phyloP scores from a whole-genome alignment of 768 basidiomycete genomes.

The Omphalotus guepiniiformis region DNA sequence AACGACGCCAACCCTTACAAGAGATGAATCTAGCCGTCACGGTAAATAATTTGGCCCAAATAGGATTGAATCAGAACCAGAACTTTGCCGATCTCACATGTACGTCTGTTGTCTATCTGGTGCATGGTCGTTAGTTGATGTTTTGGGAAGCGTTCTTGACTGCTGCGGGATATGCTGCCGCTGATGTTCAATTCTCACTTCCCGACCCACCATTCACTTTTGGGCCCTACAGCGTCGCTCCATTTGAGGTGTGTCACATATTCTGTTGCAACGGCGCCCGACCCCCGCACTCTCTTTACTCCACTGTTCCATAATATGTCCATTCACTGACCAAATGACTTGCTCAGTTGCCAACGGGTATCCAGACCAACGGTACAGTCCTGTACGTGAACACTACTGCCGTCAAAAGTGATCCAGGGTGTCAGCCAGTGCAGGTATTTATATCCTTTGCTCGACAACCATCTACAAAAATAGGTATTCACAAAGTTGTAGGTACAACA shows the following conservation, averaged over 20 bases:
- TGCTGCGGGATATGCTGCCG: constrained; percentile 52
- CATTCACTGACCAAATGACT: neutral
- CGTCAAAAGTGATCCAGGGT: constrained; percentile 41
- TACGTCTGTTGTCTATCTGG: constrained; percentile 19
- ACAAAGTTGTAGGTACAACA: constrained; percentile 30
- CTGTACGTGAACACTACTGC: constrained; percentile 42
- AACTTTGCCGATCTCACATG: constrained; percentile 47
- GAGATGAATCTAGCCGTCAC: constrained; percentile 28
- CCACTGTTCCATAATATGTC: neutral
- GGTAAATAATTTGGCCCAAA: constrained; percentile 29
- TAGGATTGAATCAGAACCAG: constrained; percentile 41
- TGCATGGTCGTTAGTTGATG: neutral
- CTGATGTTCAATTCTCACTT: constrained; percentile 43
- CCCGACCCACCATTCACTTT: constrained; percentile 42
- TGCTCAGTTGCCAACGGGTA: constrained; percentile 36
- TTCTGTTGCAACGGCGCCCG: neutral
- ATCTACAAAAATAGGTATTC: neutral
- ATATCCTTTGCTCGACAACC: neutral
- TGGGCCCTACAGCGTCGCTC: constrained; percentile 40
- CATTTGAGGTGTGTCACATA: constrained; percentile 34
- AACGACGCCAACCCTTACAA: neutral
- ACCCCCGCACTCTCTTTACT: neutral
- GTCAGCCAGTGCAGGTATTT: constrained; percentile 34
- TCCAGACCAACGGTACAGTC: constrained; percentile 41
- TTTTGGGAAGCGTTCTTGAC: constrained; percentile 40